These are phyloP conservation scores for Lathyrus tuberosus DNA, from an alignment of 306 rosid genomes.

Conservation along the genomic window DNA sequence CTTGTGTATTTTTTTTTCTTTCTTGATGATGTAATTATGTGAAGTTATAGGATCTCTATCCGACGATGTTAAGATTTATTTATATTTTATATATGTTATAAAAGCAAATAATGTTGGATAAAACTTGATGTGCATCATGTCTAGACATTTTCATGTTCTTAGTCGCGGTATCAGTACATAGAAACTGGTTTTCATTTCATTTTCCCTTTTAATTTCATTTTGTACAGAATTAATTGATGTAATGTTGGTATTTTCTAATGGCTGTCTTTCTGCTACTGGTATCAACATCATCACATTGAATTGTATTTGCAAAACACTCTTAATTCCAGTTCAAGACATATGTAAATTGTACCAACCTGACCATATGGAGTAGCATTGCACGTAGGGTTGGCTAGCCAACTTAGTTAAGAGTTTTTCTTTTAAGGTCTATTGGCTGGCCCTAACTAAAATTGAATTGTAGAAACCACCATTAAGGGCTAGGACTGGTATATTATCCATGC, in stretches of 20 bases:
- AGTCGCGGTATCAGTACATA: neutral
- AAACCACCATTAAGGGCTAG: neutral
- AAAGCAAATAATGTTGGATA: neutral
- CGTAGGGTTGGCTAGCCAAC: neutral
- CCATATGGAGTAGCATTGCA: neutral
- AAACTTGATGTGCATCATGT: neutral
- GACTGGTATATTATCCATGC: neutral
- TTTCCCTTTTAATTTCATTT: neutral
- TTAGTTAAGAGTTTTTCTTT: neutral
- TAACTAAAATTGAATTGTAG: neutral
- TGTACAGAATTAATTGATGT: neutral
- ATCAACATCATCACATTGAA: neutral
- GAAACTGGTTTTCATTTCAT: neutral
- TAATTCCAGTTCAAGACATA: neutral
- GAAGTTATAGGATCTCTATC: neutral
- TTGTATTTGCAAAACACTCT: neutral
- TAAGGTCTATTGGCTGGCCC: neutral
- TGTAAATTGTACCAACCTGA: neutral
- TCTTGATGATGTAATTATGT: neutral
- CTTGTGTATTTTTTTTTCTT: neutral
- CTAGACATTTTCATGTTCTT: neutral
- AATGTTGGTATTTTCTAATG: neutral
- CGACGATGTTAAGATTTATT: neutral
- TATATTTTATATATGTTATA: no score
- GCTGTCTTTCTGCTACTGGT: neutral